phyloP scores from a whole-genome alignment of 1,284 basidiomycete genomes.

The Heterobasidion annosum region DNA sequence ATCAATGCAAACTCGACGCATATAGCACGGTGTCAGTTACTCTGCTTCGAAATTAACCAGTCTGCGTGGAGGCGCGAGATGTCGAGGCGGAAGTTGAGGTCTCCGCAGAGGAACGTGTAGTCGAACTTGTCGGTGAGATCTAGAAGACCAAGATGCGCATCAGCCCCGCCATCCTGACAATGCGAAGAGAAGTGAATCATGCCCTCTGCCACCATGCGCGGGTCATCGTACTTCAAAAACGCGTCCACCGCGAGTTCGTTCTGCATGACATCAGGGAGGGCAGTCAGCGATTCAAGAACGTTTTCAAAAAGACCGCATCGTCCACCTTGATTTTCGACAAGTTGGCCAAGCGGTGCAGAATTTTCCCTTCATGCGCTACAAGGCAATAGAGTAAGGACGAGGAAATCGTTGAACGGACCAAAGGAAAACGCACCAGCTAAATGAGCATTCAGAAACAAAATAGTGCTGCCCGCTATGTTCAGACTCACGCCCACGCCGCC shows the following conservation, averaged over 20 bases:
- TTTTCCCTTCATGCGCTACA: conserved; percentile 67
- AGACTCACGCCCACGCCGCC: conserved; percentile 80
- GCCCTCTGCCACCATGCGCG: conserved; percentile 62
- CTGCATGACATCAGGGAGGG: conserved; percentile 22
- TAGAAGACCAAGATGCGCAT: conserved; percentile 12
- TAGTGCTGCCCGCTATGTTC: conserved; percentile 62
- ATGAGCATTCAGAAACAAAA: conserved; percentile 84
- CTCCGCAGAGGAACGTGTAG: conserved; percentile 74
- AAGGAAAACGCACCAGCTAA: conserved; percentile 52
- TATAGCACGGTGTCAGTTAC: conserved; percentile 8
- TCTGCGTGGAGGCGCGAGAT: conserved; percentile 69
- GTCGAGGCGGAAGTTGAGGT: conserved; percentile 73
- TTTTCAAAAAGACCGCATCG: no score
- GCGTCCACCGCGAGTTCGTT: conserved; percentile 56
- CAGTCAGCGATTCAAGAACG: no score
- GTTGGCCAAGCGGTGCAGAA: conserved; percentile 62
- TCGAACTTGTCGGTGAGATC: conserved; percentile 82
- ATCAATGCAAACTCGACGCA: not conserved
- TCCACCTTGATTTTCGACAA: conserved; percentile 66
- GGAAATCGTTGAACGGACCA: not conserved
- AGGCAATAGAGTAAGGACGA: not conserved
- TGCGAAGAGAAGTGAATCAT: conserved; percentile 1
- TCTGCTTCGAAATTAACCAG: conserved; percentile 36
- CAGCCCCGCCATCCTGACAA: not conserved
- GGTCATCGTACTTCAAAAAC: conserved; percentile 56